Conservation (phyloP, 2,329 filamentous ascomycete genomes). For the Venturia asperata region DNA sequence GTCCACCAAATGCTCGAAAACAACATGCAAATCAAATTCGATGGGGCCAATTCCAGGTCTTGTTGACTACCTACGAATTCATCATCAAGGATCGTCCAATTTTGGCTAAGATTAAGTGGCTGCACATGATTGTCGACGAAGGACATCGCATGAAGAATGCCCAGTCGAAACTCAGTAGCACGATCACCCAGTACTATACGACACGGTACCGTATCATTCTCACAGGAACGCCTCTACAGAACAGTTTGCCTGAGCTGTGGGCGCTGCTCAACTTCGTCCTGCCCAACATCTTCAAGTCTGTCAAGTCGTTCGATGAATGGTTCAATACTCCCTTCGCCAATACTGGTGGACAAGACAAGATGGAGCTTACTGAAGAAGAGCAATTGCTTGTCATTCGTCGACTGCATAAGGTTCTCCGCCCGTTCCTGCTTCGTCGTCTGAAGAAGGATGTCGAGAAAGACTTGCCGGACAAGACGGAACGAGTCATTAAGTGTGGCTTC, state of each 20-base stretch:
- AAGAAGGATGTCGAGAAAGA: constrained; percentile 99
- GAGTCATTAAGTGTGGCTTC: constrained; percentile 98
- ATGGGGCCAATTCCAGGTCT: constrained; percentile 89
- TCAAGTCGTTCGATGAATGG: constrained; percentile 98
- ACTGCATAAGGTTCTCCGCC: constrained; percentile 93
- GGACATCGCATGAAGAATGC: constrained; percentile 99
- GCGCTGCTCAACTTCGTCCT: constrained; percentile 97
- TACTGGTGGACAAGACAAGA: constrained; percentile 95
- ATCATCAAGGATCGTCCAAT: constrained; percentile 98
- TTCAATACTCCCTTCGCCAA: constrained; percentile 99
- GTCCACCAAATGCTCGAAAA: constrained; percentile 80
- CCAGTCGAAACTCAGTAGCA: constrained; percentile 90
- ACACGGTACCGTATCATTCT: constrained; percentile 94
- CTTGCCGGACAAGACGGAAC: constrained; percentile 95
- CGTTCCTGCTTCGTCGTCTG: constrained; percentile 93
- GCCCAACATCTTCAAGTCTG: constrained; percentile 98
- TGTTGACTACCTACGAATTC: constrained; percentile 97
- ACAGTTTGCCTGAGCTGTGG: constrained; percentile 94
- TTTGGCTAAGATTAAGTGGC: constrained; percentile 97
- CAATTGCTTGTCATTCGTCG: constrained; percentile 96
- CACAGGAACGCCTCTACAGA: constrained; percentile 93
- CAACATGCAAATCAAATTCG: constrained; percentile 89
- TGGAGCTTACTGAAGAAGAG: constrained; percentile 99
- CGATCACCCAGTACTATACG: constrained; percentile 89
- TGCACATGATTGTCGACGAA: constrained; percentile 99